Percentiles rank a stretch among this genome's conserved stretches.
These are phyloP conservation scores for Heteromeles arbutifolia DNA, from an alignment of 306 rosid species.

Conservation along the genomic window DNA sequence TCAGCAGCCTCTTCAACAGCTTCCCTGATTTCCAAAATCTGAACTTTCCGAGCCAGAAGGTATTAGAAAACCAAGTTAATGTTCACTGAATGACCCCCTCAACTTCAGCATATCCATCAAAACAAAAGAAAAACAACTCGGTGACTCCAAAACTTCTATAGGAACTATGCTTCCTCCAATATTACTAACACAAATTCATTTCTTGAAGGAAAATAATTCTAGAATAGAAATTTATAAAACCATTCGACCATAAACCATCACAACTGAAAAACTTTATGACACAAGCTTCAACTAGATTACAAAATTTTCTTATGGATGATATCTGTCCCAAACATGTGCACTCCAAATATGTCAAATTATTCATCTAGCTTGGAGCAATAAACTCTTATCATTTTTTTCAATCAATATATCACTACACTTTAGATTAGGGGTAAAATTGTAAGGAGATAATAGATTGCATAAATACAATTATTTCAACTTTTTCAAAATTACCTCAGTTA, in stretches of 20 bases:
- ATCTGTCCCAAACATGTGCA: neutral
- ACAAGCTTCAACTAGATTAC: neutral
- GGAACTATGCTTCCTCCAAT: neutral
- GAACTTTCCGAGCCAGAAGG: constrained; percentile 20
- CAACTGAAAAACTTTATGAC: neutral
- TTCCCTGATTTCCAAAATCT: constrained; percentile 95
- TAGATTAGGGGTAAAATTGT: neutral
- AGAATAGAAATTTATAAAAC: neutral
- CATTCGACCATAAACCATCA: neutral
- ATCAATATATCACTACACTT: neutral
- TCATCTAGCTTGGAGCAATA: neutral
- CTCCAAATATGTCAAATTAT: neutral
- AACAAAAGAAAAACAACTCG: neutral
- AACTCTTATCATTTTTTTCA: neutral
- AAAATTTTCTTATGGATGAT: neutral
- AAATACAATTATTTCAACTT: neutral
- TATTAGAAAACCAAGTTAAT: neutral
- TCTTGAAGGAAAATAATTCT: neutral
- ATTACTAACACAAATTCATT: neutral
- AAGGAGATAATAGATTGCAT: neutral
- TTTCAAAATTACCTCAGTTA: constrained; percentile 60
- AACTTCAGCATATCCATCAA: neutral
- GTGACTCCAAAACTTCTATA: neutral
- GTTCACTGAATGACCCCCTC: neutral
- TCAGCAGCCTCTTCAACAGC: constrained; percentile 80